phyloP scores from a whole-genome alignment of 208 protist species.

The Zelonia costaricensis region DNA sequence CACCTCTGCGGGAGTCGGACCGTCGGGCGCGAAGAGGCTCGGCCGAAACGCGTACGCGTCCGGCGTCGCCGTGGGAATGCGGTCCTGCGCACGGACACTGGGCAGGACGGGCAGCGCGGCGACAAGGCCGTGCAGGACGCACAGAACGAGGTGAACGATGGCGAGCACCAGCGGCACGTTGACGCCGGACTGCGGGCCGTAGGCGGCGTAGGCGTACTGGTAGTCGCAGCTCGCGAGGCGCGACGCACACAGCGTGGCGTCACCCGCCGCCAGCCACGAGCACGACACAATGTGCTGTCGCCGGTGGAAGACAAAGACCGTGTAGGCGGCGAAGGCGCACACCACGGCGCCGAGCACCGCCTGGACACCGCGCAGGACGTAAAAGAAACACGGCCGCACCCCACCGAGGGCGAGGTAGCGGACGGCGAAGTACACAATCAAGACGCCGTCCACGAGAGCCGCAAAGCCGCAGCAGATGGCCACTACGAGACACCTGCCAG shows the following conservation, averaged over 20 bases:
- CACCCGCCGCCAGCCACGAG: slow-evolving; percentile 9
- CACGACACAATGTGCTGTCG: slow-evolving; percentile 30
- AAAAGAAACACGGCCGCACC: slow-evolving; percentile 44
- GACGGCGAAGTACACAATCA: slow-evolving; percentile 59
- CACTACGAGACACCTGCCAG: slow-evolving; percentile 48
- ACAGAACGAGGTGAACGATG: slow-evolving; percentile 41
- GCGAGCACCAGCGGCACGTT: slow-evolving; percentile 36
- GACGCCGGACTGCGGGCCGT: not conserved
- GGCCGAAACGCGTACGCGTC: slow-evolving; percentile 74
- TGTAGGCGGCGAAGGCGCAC: slow-evolving; percentile 56
- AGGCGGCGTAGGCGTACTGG: slow-evolving; percentile 19
- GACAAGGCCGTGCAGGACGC: slow-evolving; percentile 35
- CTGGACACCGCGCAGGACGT: slow-evolving; percentile 45
- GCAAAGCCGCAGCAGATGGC: slow-evolving; percentile 45
- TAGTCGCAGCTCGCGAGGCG: slow-evolving; percentile 21
- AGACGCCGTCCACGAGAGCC: slow-evolving; percentile 25
- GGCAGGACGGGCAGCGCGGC: slow-evolving; percentile 49
- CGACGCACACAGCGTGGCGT: slow-evolving; percentile 18
- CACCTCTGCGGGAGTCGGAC: slow-evolving; percentile 35
- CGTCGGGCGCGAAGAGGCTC: slow-evolving; percentile 74
- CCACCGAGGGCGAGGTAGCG: slow-evolving; percentile 50
- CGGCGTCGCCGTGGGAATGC: slow-evolving; percentile 41
- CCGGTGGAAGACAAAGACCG: slow-evolving; percentile 33
- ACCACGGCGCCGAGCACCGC: slow-evolving; percentile 34
- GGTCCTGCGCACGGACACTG: not conserved